Evolutionary conservation across 2,329 filamentous ascomycete genomes (phyloP), one percentile per base, ranked within the genome.

Genomic region (Aspergillus pseudoterreus): DNA sequence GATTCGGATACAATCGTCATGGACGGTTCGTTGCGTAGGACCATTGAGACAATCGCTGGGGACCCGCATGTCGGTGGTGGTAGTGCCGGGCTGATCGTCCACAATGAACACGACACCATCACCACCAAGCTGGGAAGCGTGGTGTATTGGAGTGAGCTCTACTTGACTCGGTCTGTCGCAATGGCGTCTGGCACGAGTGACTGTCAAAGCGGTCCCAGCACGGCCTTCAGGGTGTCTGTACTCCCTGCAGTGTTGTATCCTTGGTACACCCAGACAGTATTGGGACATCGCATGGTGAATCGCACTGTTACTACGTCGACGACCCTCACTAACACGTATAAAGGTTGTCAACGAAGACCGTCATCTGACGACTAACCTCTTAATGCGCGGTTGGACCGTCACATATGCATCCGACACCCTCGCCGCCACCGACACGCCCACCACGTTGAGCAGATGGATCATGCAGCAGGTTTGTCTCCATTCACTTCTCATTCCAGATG

Each of bases 301-400:
- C 6, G 15, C 14, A 4, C 15, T 11, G 8, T 10, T 17, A 1
- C 3, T 30, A 30, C 27, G 8, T 30, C 15, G 15, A 17, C 1
- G n/a, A 38, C 1, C n/a, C 4, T 17, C 11, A 38, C 14, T 38
- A 3, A 41, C 36, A 19, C 14, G 6, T 9, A 9, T 10, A 6
- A 11, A 60, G 61, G 60, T 71, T 43, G 63, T 71, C 32, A 72
- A 72, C 49, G 70, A 72, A 51, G 70, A 72, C 50, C 65, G 70
- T 8, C 70, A 72, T 48, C 58, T 72, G 4, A 72, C 68, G 0
- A 71, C 70, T 8, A 63, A 65, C 8, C 58, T 72, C 1, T 60
- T 71, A 4, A 57, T 70, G 3, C 60, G 59, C 33, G 67, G 67
- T 6, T 70, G 65, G 63, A 65, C 61, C 17, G 63, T 71, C 22